Percentiles rank a stretch among this genome's conserved stretches.
phyloP scores from a whole-genome alignment of 441 rosid species.

The Syzygium syzygioides region DNA sequence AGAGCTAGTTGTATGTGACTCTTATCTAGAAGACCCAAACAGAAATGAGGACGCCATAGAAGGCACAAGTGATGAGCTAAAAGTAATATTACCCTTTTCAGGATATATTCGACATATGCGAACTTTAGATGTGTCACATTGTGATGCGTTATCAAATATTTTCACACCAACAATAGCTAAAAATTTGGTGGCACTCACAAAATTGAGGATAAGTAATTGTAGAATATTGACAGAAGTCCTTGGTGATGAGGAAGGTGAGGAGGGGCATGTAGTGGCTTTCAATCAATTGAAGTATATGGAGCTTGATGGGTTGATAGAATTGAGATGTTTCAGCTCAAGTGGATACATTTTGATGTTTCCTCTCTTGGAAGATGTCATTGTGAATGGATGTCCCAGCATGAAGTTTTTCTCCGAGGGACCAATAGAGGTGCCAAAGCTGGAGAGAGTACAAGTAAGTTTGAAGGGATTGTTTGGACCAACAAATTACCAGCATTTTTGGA shows the following conservation, averaged over 20 bases:
- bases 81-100: neutral
- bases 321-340: fast-evolving
- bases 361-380: neutral
- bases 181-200: neutral
- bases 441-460: fast-evolving
- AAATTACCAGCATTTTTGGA: fast-evolving
- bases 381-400: fast-evolving
- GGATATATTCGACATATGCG: fast-evolving
- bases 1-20: too few relatives aligned
- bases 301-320: neutral
- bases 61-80: neutral
- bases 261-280: neutral
- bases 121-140: neutral
- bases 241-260: fast-evolving
- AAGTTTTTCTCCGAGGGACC: fast-evolving
- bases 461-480: fast-evolving
- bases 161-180: fast-evolving
- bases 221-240: neutral
- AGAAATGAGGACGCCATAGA: neutral
- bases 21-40: fast-evolving
- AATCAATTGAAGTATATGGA: neutral
- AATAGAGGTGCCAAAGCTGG: fast-evolving
- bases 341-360: neutral
- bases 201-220: neutral
- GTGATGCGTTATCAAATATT: neutral